Conservation (phyloP, 768 basidiomycete genomes). For the Tremella mesenterica region DNA sequence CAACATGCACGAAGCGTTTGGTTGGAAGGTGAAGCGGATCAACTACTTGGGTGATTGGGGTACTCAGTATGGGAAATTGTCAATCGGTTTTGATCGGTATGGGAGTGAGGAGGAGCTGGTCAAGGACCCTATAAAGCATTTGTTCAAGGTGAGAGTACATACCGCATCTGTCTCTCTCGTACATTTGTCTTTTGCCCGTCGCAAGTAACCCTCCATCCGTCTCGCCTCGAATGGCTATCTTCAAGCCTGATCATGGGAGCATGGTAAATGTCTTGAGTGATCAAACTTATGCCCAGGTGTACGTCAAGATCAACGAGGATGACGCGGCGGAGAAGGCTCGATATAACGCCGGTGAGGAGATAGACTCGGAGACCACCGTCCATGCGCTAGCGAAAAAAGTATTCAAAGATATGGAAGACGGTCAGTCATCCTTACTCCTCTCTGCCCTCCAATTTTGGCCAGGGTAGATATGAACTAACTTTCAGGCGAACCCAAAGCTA, state of each 20-base stretch:
- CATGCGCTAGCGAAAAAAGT: constrained; percentile 47
- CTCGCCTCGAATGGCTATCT: too few relatives aligned
- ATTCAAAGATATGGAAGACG: constrained; percentile 94
- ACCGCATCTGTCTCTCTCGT: too few relatives aligned
- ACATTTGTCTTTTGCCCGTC: too few relatives aligned
- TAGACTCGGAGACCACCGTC: constrained; percentile 26
- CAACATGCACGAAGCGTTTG: constrained; percentile 82
- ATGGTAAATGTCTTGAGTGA: too few relatives aligned
- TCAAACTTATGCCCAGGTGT: constrained; percentile 56
- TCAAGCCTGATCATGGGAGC: too few relatives aligned
- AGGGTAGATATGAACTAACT: neutral
- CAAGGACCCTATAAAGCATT: constrained; percentile 84
- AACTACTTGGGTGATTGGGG: constrained; percentile 99
- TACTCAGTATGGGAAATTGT: constrained; percentile 81
- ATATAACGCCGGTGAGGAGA: constrained; percentile 28
- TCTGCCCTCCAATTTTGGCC: too few relatives aligned
- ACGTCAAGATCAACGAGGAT: constrained; percentile 87
- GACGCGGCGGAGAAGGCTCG: constrained; percentile 36
- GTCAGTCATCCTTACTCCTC: constrained; percentile 23
- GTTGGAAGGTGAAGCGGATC: constrained; percentile 81
- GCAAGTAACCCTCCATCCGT: too few relatives aligned
- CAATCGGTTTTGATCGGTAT: constrained; percentile 83
- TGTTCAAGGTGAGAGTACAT: constrained; percentile 63
- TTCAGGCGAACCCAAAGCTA: constrained; percentile 62
- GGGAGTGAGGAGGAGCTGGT: constrained; percentile 75